A percentile compares a stretch with the other conserved stretches of the same genome.
phyloP scores from a whole-genome alignment of 2,329 filamentous ascomycete species.

The Neonectria punicea region DNA sequence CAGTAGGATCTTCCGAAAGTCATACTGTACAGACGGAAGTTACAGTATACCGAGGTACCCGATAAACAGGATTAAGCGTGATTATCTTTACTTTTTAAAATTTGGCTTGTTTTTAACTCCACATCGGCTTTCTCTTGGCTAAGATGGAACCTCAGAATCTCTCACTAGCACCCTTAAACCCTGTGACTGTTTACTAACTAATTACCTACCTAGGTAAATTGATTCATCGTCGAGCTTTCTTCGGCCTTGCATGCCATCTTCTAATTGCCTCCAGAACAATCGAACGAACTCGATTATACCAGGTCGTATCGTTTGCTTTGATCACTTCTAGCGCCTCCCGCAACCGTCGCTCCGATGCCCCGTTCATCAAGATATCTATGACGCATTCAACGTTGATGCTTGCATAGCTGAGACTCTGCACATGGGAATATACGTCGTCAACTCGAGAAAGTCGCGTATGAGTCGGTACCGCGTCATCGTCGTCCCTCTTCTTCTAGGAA shows the following conservation, averaged over 20 bases:
- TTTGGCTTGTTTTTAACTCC: not conserved
- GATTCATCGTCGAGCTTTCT: not conserved
- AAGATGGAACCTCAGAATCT: too few relatives aligned
- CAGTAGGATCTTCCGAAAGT: not conserved
- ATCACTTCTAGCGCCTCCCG: constrained; percentile 35
- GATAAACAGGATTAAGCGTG: too few relatives aligned
- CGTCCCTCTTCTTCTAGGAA: constrained; percentile 30
- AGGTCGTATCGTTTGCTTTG: constrained; percentile 29
- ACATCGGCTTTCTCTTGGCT: not conserved
- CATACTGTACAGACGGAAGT: not conserved
- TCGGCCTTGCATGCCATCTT: constrained; percentile 19
- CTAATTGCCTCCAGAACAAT: constrained; percentile 32
- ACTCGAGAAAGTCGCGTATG: constrained; percentile 36
- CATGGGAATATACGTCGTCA: constrained; percentile 35
- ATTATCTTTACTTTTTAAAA: not conserved
- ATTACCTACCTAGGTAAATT: too few relatives aligned
- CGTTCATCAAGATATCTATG: constrained; percentile 35
- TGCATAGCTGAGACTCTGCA: constrained; percentile 34
- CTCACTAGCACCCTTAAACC: not conserved
- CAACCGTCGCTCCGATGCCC: constrained; percentile 30
- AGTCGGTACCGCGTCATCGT: constrained; percentile 33
- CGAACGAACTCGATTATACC: constrained; percentile 31
- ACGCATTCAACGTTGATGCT: constrained; percentile 34
- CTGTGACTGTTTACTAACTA: not conserved
- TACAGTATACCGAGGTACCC: too few relatives aligned